phyloP scores from a whole-genome alignment of 768 basidiomycete species.

The Tulasnella sp. region DNA sequence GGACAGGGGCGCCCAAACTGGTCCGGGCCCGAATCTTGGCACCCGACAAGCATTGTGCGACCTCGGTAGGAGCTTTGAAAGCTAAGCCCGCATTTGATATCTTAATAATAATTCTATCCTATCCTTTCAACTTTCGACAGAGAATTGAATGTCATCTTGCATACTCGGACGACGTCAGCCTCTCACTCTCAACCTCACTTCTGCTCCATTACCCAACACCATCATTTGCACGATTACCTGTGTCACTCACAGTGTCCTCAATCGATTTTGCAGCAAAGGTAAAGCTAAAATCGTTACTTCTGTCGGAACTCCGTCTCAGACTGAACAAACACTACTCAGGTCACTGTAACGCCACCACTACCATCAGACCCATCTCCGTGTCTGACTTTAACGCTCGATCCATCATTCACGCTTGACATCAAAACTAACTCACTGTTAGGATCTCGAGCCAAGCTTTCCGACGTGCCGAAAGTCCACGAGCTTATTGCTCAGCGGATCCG shows the following conservation, averaged over 20 bases:
- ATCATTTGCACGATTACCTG: conserved; percentile 77
- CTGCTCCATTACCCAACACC: conserved; percentile 80
- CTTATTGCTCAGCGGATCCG: conserved; percentile 83
- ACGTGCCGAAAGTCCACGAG: conserved; percentile 96
- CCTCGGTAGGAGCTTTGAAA: not conserved
- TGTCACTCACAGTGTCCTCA: conserved; percentile 74
- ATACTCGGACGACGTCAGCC: conserved; percentile 77
- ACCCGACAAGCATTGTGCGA: conserved; percentile 26
- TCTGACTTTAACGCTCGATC: conserved; percentile 69
- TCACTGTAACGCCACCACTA: conserved; percentile 60
- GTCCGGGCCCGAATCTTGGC: conserved; percentile 61
- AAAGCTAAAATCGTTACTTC: conserved; percentile 28
- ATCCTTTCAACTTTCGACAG: conserved; percentile 41
- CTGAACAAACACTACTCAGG: conserved; percentile 42
- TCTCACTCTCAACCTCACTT: conserved; percentile 79
- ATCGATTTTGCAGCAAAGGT: conserved; percentile 51
- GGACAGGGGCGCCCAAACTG: conserved; percentile 71
- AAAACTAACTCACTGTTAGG: conserved; percentile 90
- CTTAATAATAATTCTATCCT: not conserved
- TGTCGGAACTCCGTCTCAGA: conserved; percentile 27
- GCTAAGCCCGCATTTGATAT: not conserved
- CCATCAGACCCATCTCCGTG: conserved; percentile 53
- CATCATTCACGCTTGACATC: conserved; percentile 82
- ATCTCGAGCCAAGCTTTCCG: conserved; percentile 93
- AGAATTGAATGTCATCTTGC: conserved; percentile 77